phyloP scores from a whole-genome alignment of 106 monocot genomes.

The Dioscorea zingiberensis region DNA sequence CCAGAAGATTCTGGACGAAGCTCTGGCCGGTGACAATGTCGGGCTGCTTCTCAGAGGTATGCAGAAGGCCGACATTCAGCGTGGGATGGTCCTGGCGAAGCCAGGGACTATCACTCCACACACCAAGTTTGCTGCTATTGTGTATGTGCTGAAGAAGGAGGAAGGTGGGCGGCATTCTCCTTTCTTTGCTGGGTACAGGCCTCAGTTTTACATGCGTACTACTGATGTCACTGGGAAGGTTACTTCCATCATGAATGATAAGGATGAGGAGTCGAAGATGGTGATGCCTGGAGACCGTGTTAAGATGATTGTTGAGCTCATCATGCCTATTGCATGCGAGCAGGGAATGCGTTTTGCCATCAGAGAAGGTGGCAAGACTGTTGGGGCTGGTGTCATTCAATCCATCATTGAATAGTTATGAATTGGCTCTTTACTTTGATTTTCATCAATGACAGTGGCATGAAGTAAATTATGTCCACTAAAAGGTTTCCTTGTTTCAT shows the following conservation, averaged over 20 bases:
- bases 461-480: no score
- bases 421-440: no score
- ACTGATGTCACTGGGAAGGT: conserved; percentile 77
- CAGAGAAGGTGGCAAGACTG: conserved; percentile 73
- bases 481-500: conserved; percentile 12
- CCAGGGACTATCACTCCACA: conserved; percentile 76
- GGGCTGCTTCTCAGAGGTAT: conserved; percentile 68
- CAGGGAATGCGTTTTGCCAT: conserved; percentile 72
- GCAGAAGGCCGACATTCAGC: conserved; percentile 58
- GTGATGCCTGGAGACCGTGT: conserved; percentile 78
- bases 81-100: conserved; percentile 73
- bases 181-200: conserved; percentile 62
- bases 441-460: no score
- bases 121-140: conserved; percentile 57
- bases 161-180: conserved; percentile 82
- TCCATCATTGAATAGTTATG: conserved; percentile 32
- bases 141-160: conserved; percentile 78
- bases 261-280: conserved; percentile 77
- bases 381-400: conserved; percentile 71
- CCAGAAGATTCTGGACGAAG: conserved; percentile 83
- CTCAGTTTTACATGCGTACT: conserved; percentile 81
- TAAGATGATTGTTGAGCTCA: conserved; percentile 71
- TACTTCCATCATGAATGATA: conserved; percentile 54
- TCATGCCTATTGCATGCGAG: conserved; percentile 64
- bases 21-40: conserved; percentile 71